A percentile compares a stretch with the other conserved stretches of the same genome.
Conservation (phyloP, 495 filamentous ascomycete species). For the Hapsidospora chrysogenum region DNA sequence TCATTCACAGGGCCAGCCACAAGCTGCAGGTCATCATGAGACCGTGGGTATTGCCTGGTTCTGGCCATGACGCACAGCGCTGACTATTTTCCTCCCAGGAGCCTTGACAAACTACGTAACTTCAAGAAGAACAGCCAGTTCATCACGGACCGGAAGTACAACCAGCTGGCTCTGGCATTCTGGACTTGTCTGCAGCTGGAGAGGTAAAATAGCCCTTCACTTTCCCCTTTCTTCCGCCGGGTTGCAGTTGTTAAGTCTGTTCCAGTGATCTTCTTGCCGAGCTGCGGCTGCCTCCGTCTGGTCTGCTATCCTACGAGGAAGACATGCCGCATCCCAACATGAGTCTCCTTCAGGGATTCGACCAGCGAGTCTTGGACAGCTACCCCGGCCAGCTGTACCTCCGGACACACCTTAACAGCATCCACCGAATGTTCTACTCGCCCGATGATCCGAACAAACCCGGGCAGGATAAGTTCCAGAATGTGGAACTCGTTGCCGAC, state of each 20-base stretch:
- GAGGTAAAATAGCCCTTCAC: constrained; percentile 35
- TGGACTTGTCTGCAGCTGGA: constrained; percentile 94
- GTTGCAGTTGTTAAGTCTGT: constrained; percentile 3
- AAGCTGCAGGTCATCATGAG: constrained; percentile 63
- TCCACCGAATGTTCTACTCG: constrained; percentile 68
- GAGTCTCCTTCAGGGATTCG: constrained; percentile 20
- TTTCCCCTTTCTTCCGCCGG: neutral
- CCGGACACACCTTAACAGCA: constrained; percentile 67
- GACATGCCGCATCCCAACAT: constrained; percentile 47
- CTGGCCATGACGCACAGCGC: no score
- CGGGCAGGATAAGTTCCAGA: constrained; percentile 6
- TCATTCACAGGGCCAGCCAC: constrained; percentile 66
- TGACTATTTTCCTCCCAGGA: constrained; percentile 10
- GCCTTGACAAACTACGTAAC: constrained; percentile 23
- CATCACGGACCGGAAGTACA: constrained; percentile 24
- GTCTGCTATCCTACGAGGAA: constrained; percentile 54
- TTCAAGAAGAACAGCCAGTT: constrained; percentile 13
- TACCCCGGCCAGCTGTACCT: constrained; percentile 79
- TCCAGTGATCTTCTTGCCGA: constrained; percentile 82
- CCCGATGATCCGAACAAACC: constrained; percentile 22
- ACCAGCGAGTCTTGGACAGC: constrained; percentile 48
- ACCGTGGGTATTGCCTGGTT: constrained; percentile 34
- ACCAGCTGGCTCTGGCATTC: constrained; percentile 59
- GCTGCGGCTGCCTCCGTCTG: constrained; percentile 63
- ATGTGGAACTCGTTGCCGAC: constrained; percentile 31